Evolutionary conservation across 176 grass and related monocot species (phyloP), one percentile per base, ranked within the genome.

Genomic region (Raddia guianensis): DNA sequence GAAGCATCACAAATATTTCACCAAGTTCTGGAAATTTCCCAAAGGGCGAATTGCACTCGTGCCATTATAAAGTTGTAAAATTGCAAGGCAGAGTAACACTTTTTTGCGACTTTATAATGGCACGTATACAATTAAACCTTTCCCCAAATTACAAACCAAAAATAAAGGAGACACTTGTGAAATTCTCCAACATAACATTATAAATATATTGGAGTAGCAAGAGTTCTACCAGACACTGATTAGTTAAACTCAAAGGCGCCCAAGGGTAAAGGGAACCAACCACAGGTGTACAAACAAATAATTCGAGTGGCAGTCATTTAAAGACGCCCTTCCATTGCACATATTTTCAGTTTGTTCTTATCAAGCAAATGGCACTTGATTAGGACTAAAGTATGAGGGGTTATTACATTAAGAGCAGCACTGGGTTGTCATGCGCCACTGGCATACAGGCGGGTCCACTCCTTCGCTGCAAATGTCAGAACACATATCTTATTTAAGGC

Each of bases 381-480:
- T 79, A 78, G 37, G 47, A 72, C 83, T 82, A 76, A 77, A 78
- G 59, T 47, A 74, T 86, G 67, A 67, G 4, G 52, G 74, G 62
- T 90, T 90, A 90, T 86, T 90, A 74, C 88, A 90, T 62, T 78
- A 59, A 43, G 43, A 32, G 49, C 45, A 73, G 59, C 16, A 14
- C 14, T 68, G 37, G 66, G 64, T 56, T 63, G 13, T 88, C 76
- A 98, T 14, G 88, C 86, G 66, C 88, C 90, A 8, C 84, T 93
- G 7, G 95, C 95, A 69, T 98, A 98, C 55, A 95, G 79, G 64
- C 84, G 92, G 45, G 95, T 98, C 95, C 95, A 98, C 84, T 98
- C 92, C 86, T 86, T 98, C 5, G 96, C 92, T 95, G 96, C 71
- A 88, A 87, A 78, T 48, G 20, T 35, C 74, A 82, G 7, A 77